Evolutionary conservation across 2,329 filamentous ascomycete genomes (phyloP), one percentile per base, ranked within the genome.

Genomic region (Fusarium sp.): DNA sequence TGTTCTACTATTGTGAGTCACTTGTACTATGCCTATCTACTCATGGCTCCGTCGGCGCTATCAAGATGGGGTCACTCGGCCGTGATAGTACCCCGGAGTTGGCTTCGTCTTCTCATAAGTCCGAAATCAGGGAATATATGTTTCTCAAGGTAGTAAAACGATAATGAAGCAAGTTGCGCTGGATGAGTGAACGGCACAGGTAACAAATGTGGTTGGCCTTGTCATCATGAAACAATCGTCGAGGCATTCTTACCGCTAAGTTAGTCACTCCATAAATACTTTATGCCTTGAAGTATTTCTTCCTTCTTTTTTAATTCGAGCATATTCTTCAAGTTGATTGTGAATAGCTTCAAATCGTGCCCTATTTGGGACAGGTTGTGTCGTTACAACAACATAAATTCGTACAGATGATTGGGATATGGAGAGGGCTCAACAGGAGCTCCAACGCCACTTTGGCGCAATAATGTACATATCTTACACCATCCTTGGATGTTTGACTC

Each of bases 121-220:
- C 22, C 95, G 77, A 87, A 81, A n/a, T 71, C 78, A 0, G 75
- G 78, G 14, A 81, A 76, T 11, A 27, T 18, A 27, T 24, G 14
- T 18, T 16, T 24, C 2, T 27, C 22, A 27, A 48, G 5, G 43
- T 18, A 10, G 79, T 85, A 4, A 88, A 85, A 76, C 73, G 88
- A 69, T 88, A 16, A 14, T 16, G 27, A 56, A 33, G 35, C 43
- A 27, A 48, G 43, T 27, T 48, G 22, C 14, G 9, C 4, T 4
- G 14, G 27, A 29, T 52, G 48, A 52, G 10, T 52, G 16, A 52
- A n/a, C 29, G 24, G 14, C 24, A n/a, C 24, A n/a, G 10, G 5
- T 11, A 11, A 4, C 18, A 29, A 29, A 50, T 18, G 16, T 2
- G 10, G 11, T 29, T 52, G 48, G 24, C 2, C 24, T 52, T 16